Conservation (phyloP, 768 basidiomycete species). For the Phallus indusiatus region DNA sequence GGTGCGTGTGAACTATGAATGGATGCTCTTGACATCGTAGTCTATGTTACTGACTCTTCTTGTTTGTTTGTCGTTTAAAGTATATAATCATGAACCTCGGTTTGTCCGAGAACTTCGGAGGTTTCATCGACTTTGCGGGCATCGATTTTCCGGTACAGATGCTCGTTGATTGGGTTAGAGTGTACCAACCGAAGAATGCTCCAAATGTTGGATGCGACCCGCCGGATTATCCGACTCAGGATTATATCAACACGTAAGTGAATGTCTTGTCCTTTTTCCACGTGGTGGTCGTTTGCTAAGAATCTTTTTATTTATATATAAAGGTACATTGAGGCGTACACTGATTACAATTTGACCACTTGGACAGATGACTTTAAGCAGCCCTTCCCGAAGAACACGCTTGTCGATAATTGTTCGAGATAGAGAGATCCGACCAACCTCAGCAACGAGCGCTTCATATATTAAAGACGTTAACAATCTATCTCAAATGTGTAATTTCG, state of each 20-base stretch:
- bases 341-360: conserved; percentile 71
- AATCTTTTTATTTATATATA: not conserved
- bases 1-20: conserved; percentile 32
- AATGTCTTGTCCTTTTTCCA: conserved; percentile 2
- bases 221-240: conserved; percentile 61
- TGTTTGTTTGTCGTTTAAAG: no score
- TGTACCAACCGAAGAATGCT: conserved; percentile 68
- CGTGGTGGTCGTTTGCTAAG: not conserved
- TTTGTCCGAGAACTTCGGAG: conserved; percentile 72
- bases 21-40: conserved; percentile 38
- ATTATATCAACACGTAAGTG: conserved; percentile 71
- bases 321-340: conserved; percentile 62
- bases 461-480: not conserved
- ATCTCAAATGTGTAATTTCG: not conserved
- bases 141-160: conserved; percentile 67
- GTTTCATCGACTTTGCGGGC: conserved; percentile 53
- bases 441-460: not conserved
- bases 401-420: conserved; percentile 42
- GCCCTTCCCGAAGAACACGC: conserved; percentile 57
- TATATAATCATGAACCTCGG: conserved; percentile 82
- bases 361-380: conserved; percentile 60
- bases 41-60: not conserved
- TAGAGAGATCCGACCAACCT: not conserved
- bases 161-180: conserved; percentile 80
- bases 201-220: conserved; percentile 86